phyloP scores from a whole-genome alignment of 2,329 filamentous ascomycete species.

The Cladosporium sp. region DNA sequence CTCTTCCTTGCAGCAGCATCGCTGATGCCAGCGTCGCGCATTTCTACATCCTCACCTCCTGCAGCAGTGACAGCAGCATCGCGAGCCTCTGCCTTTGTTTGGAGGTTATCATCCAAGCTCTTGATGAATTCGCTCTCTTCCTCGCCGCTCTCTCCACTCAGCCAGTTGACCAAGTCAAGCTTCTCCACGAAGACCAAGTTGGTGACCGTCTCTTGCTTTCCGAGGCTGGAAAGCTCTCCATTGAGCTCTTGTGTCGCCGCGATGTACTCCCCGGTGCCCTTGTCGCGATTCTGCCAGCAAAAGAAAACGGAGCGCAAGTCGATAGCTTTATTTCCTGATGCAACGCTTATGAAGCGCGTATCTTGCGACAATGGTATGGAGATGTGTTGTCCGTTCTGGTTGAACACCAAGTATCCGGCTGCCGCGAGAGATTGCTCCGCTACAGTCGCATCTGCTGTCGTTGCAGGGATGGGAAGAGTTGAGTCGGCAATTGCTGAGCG shows the following conservation, averaged over 20 bases:
- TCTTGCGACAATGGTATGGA: conserved; percentile 51
- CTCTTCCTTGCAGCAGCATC: conserved; percentile 55
- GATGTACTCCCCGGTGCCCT: conserved; percentile 88
- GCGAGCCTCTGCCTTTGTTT: conserved; percentile 53
- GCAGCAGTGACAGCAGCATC: conserved; percentile 45
- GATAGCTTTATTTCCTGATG: conserved; percentile 28
- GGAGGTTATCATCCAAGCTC: conserved; percentile 66
- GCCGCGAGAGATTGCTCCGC: conserved; percentile 63
- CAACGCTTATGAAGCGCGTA: conserved; percentile 84
- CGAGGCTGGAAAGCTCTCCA: conserved; percentile 61
- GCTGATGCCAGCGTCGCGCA: conserved; percentile 43
- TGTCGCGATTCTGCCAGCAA: conserved; percentile 91
- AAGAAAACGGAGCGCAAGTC: conserved; percentile 95
- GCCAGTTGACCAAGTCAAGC: conserved; percentile 87
- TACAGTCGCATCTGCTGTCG: conserved; percentile 63
- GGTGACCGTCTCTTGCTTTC: conserved; percentile 68
- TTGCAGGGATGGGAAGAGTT: conserved; percentile 70
- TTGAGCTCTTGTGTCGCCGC: conserved; percentile 78
- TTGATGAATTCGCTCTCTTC: conserved; percentile 86
- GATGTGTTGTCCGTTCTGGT: conserved; percentile 56
- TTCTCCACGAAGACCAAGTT: conserved; percentile 91
- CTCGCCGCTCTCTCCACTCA: conserved; percentile 85
- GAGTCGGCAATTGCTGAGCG: conserved; percentile 76
- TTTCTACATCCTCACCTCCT: conserved; percentile 38
- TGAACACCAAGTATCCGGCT: conserved; percentile 64